Evolutionary conservation across 106 monocot species (phyloP).

Genomic region (Allium fistulosum): DNA sequence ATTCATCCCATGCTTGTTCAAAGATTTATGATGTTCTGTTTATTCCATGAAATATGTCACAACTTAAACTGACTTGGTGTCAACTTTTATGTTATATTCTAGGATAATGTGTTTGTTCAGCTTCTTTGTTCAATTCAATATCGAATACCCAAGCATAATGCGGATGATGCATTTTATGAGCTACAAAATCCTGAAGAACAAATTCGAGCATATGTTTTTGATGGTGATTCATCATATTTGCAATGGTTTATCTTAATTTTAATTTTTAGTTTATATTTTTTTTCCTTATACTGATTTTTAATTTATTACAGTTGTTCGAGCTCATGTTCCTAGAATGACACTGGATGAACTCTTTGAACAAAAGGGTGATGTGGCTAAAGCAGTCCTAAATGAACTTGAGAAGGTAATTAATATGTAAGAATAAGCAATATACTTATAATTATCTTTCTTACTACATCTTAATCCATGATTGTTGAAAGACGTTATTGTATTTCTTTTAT

Average conservation of each 20-base stretch:
- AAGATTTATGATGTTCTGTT: too few species aligned
- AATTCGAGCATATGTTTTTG: constrained; percentile 95
- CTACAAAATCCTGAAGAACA: constrained; percentile 92
- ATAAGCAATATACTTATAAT: background rate
- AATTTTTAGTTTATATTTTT: background rate
- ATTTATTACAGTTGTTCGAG: constrained; percentile 69
- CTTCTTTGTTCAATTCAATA: constrained; percentile 85
- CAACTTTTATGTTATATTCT: background rate
- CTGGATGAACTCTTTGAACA: constrained; percentile 95
- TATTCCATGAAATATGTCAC: too few species aligned
- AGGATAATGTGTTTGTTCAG: constrained; percentile 99
- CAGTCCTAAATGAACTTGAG: constrained; percentile 89
- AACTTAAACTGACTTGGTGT: too few species aligned
- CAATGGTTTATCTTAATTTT: background rate
- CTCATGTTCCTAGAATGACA: constrained; percentile 82
- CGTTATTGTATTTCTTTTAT: background rate
- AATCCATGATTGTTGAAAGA: background rate
- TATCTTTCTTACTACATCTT: background rate
- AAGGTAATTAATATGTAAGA: constrained; percentile 43
- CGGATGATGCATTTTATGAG: constrained; percentile 99
- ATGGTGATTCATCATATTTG: constrained; percentile 38
- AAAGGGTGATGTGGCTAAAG: constrained; percentile 85
- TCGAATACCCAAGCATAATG: constrained; percentile 63
- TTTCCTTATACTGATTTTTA: background rate
- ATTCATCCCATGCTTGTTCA: too few species aligned